A percentile compares a stretch with the other conserved stretches of the same genome.
These are phyloP conservation scores for Trichoderma afroharzianum DNA, from an alignment of 2,329 filamentous ascomycete species.

Conservation along the genomic window DNA sequence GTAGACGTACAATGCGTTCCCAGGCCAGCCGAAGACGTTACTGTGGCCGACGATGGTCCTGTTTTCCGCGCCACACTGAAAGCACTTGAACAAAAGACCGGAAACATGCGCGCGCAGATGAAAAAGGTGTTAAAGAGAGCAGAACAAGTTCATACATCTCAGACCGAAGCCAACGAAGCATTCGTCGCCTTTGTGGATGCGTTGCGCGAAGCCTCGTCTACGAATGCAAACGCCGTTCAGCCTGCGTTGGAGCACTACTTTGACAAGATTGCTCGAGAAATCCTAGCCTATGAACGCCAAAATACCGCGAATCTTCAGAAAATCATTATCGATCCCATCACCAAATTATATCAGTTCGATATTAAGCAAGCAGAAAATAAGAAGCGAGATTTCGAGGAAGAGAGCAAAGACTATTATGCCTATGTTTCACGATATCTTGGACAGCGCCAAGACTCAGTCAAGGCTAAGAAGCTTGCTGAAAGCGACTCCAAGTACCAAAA, in stretches of 20 bases:
- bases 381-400: slow-evolving; percentile 96
- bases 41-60: slow-evolving; percentile 84
- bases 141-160: slow-evolving; percentile 79
- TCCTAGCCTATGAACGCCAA: slow-evolving; percentile 78
- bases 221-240: slow-evolving; percentile 94
- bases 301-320: slow-evolving; percentile 83
- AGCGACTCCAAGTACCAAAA: slow-evolving; percentile 95
- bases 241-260: slow-evolving; percentile 97
- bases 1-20: slow-evolving; percentile 78
- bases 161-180: slow-evolving; percentile 80
- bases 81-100: slow-evolving; percentile 91
- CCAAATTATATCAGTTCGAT: slow-evolving; percentile 86
- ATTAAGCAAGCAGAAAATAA: slow-evolving; percentile 98
- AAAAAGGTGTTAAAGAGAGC: slow-evolving; percentile 94
- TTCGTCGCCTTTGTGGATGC: slow-evolving; percentile 80
- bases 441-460: slow-evolving; percentile 89
- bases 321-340: slow-evolving; percentile 91
- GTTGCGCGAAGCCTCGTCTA: slow-evolving; percentile 79
- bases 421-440: slow-evolving; percentile 96
- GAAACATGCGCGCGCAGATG: slow-evolving; percentile 89
- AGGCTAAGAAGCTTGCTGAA: slow-evolving; percentile 93
- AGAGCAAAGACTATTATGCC: slow-evolving; percentile 97
- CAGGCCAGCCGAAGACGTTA: slow-evolving; percentile 79
- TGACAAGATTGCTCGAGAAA: slow-evolving; percentile 91
- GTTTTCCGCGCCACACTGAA: slow-evolving; percentile 97